Evolutionary conservation across 2,329 filamentous ascomycete species (phyloP), one percentile per base, ranked within the genome.

Genomic region (Ambrosiella beaveri): DNA sequence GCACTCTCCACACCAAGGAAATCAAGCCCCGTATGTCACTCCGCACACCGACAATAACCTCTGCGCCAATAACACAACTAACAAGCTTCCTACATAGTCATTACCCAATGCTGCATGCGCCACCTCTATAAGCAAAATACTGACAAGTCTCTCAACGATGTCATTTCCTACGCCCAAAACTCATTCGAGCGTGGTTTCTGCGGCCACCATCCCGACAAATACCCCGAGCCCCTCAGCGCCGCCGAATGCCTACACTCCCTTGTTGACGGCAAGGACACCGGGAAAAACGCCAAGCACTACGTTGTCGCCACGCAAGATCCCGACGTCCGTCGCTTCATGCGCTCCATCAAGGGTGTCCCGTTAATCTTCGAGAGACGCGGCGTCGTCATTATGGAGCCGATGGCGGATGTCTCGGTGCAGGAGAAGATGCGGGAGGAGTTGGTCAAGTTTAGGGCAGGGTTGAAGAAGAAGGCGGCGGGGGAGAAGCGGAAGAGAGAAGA

Each of bases 1-100:
- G 86, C 60, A 93, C 88, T n/a, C 75, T 95, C 2, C 88, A 94
- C 66, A 90, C 88, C 61, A 80, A 88, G 68, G 82, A 63, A 59
- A 59, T 89, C 64, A 95, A 93, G 71, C 85, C 87, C 54, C 84
- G 82, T 87, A 74, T 58, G 80, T 74, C 6, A 7, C 15, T 27
- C 37, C 13, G 12, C 27, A 12, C n/a, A 11, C 13, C 4, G 7
- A 19, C 41, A 13, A 9, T 15, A 7, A 9, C 38, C n/a, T n/a
- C n/a, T 17, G 19, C 35, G 2, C 37, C 11, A 8, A 39, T 3
- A 39, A 9, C 12, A 37, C 52, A 15, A 44, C 52, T 54, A 41
- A 54, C 52, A 8, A 35, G 5, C 9, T 8, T 36, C 2, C 37
- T 38, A 13, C n/a, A 37, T 60, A 84, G 80, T 89, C 80, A 86